Conservation (phyloP, 2,329 filamentous ascomycete genomes). For the Trichoderma citrinoviride region DNA sequence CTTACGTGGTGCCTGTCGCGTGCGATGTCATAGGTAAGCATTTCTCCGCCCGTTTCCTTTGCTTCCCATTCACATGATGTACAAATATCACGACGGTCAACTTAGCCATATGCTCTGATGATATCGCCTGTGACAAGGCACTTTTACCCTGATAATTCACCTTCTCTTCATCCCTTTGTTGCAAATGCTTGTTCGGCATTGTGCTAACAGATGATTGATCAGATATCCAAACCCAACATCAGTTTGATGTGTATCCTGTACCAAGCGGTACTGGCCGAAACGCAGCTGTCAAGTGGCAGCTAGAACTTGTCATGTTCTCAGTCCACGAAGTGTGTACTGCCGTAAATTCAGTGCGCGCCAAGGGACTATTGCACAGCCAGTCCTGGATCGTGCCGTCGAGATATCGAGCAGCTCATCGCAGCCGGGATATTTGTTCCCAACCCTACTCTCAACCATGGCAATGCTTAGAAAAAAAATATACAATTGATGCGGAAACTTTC, state of each 20-base stretch:
- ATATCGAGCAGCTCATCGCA: too few relatives aligned
- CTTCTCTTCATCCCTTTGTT: background rate
- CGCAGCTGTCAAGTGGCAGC: background rate
- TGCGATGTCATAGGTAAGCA: constrained; percentile 31
- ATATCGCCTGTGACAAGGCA: constrained; percentile 48
- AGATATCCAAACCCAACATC: background rate
- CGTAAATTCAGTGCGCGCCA: background rate
- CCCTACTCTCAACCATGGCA: too few relatives aligned
- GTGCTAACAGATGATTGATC: constrained; percentile 12
- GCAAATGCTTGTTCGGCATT: background rate
- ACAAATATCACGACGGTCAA: constrained; percentile 50
- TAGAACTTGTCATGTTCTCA: background rate
- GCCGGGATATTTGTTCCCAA: too few relatives aligned
- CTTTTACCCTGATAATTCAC: constrained; percentile 26
- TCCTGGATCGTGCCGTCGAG: background rate
- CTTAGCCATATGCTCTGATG: constrained; percentile 48
- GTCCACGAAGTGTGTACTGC: background rate
- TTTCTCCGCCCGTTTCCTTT: background rate
- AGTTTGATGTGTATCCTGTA: background rate
- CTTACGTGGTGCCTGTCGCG: background rate
- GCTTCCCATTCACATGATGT: constrained; percentile 38
- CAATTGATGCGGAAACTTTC: rapidly evolving
- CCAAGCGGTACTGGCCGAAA: background rate
- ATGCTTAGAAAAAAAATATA: too few relatives aligned
- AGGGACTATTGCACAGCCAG: background rate